Percentiles rank a stretch among this genome's conserved stretches.
These are phyloP conservation scores for Aphanocladium album DNA, from an alignment of 2,329 filamentous ascomycete species.

Conservation along the genomic window DNA sequence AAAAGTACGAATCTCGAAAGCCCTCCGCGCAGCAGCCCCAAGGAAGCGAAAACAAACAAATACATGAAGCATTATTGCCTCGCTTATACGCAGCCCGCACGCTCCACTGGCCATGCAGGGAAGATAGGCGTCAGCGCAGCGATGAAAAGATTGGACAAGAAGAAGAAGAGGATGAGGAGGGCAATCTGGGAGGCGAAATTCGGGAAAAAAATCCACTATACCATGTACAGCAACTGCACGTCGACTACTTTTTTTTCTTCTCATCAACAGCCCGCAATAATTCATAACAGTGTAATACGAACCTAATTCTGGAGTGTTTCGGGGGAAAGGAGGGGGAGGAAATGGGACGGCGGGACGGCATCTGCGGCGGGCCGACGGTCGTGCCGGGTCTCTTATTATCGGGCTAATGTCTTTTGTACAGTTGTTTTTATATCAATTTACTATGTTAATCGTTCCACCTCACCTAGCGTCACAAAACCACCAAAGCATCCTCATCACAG, in stretches of 20 bases:
- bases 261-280: constrained; percentile 1
- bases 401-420: constrained; percentile 6
- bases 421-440: constrained; percentile 2
- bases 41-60: neutral
- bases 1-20: neutral
- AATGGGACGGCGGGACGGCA: neutral
- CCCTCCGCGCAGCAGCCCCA: neutral
- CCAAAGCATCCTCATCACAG: too few species aligned
- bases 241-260: constrained; percentile 18
- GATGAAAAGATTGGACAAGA: constrained; percentile 2
- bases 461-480: neutral
- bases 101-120: neutral
- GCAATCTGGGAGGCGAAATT: neutral
- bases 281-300: constrained; percentile 7
- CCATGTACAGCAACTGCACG: constrained; percentile 10
- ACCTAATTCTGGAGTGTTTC: neutral
- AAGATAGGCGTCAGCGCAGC: neutral
- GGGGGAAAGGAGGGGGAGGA: neutral
- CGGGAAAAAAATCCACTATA: constrained; percentile 1
- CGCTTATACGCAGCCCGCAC: neutral
- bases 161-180: constrained; percentile 3
- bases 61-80: neutral
- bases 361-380: constrained; percentile 9
- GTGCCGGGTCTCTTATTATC: constrained; percentile 7
- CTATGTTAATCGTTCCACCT: neutral